Conservation (phyloP, 768 basidiomycete species). For the Boletus rubropictus region DNA sequence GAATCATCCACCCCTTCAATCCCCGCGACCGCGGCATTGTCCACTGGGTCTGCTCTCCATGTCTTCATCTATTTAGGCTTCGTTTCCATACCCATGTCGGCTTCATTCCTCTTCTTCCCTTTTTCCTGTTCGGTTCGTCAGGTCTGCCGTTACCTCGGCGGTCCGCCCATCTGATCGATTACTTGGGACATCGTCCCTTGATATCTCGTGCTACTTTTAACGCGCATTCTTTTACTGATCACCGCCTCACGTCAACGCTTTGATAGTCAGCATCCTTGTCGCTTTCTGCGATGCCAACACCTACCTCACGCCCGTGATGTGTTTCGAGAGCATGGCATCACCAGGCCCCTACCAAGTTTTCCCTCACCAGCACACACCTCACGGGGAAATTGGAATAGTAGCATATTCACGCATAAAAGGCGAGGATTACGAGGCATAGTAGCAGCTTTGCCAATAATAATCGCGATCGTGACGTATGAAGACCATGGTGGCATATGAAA, state of each 20-base stretch:
- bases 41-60: no score
- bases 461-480: conserved; percentile 15
- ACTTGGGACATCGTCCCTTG: conserved; percentile 5
- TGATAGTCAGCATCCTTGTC: conserved; percentile 2
- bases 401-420: conserved; percentile 17
- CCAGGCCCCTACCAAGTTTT: not conserved
- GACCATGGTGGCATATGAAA: conserved; percentile 8
- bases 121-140: not conserved
- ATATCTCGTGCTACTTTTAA: conserved; percentile 1
- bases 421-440: conserved; percentile 14
- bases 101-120: no score
- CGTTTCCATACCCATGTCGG: not conserved
- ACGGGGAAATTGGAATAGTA: not conserved
- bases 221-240: conserved; percentile 10
- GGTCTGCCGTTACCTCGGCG: conserved; percentile 2
- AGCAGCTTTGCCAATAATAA: conserved; percentile 21
- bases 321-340: not conserved
- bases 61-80: no score
- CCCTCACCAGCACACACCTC: not conserved
- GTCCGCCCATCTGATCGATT: not conserved
- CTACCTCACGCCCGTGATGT: conserved; percentile 1
- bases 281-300: conserved; percentile 4
- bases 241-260: conserved; percentile 8
- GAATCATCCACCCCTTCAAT: not conserved
- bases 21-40: conserved; percentile 4